Conservation (phyloP, 176 grass and related monocot genomes). For the Aegilops longissima region DNA sequence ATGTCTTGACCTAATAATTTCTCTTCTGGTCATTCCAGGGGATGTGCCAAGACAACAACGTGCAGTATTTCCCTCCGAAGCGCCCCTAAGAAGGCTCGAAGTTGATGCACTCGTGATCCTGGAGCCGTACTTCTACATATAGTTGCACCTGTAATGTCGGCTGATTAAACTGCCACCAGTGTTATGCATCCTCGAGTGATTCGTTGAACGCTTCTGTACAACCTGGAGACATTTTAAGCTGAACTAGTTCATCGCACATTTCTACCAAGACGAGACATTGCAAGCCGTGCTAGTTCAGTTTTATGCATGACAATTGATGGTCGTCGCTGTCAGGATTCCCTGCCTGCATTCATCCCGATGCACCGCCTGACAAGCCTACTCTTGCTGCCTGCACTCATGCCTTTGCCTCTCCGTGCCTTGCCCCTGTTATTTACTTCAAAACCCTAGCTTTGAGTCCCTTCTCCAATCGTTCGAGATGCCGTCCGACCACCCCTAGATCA, state of each 20-base stretch:
- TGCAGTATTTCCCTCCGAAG: constrained; percentile 82
- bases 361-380: no score
- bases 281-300: background rate
- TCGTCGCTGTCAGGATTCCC: no score
- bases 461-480: no score
- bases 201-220: background rate
- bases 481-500: no score
- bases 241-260: background rate
- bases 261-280: background rate
- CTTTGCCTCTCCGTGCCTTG: no score
- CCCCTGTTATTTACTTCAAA: no score
- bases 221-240: background rate
- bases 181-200: background rate
- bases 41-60: constrained; percentile 78
- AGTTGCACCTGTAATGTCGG: background rate
- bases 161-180: background rate
- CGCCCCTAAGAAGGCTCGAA: constrained; percentile 33
- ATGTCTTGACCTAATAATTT: constrained; percentile 8
- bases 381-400: no score
- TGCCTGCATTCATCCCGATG: no score
- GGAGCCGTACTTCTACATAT: background rate
- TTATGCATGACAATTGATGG: background rate
- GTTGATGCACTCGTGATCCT: background rate
- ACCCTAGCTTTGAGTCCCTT: no score
- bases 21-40: constrained; percentile 32